phyloP scores from a whole-genome alignment of 2,329 filamentous ascomycete species.

The Incumbomyces delicatus region DNA sequence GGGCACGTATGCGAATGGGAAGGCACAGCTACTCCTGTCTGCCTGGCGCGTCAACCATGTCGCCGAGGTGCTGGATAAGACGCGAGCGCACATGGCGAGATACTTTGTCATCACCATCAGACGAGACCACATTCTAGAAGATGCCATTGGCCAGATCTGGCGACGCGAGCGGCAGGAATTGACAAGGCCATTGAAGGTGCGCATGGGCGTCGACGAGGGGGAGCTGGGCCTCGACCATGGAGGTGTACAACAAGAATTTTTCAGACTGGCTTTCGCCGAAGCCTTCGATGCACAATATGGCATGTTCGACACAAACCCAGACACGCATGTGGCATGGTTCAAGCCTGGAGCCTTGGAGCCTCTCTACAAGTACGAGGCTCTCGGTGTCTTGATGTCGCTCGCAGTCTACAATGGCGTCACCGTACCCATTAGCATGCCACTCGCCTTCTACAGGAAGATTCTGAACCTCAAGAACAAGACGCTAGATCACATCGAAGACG shows the following conservation, averaged over 20 bases:
- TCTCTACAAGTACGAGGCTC: conserved; percentile 79
- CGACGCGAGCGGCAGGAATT: conserved; percentile 72
- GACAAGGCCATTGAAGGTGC: conserved; percentile 75
- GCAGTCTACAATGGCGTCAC: conserved; percentile 91
- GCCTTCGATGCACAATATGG: conserved; percentile 68
- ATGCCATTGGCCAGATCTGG: conserved; percentile 85
- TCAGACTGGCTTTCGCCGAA: conserved; percentile 71
- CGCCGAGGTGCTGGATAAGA: conserved; percentile 50
- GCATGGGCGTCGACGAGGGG: conserved; percentile 68
- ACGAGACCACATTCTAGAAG: conserved; percentile 55
- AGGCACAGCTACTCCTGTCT: conserved; percentile 33
- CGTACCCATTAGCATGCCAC: conserved; percentile 79
- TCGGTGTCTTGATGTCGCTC: conserved; percentile 78
- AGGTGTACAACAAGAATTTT: conserved; percentile 94
- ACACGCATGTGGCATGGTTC: conserved; percentile 80
- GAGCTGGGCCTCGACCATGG: conserved; percentile 90
- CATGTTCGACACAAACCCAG: conserved; percentile 65
- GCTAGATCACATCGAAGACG: conserved; percentile 70
- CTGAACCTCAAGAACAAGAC: conserved; percentile 59
- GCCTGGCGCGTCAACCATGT: conserved; percentile 41
- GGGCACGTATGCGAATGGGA: conserved; percentile 36
- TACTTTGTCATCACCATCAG: conserved; percentile 63
- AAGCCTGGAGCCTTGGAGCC: conserved; percentile 71
- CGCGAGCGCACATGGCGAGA: conserved; percentile 58
- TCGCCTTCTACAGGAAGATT: conserved; percentile 71